Percentiles rank a stretch among this genome's conserved stretches.
Evolutionary conservation across 2,329 filamentous ascomycete species (phyloP).

Genomic region (Cryphonectria parasitica): DNA sequence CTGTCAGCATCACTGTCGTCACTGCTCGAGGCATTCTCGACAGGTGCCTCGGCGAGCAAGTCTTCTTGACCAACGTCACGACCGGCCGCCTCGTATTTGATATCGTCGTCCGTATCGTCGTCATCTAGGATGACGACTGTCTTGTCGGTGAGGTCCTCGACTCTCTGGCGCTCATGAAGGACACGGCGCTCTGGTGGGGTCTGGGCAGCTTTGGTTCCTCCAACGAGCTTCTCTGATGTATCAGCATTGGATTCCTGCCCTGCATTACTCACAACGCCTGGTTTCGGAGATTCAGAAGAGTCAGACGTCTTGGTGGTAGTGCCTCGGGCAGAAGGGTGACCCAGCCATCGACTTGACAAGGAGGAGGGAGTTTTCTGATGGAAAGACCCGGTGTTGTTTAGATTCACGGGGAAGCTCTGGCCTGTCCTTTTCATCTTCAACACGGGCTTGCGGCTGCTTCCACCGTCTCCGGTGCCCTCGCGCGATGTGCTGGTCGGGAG

Average conservation of each 20-base stretch:
- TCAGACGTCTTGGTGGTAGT: not conserved
- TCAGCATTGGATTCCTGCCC: not conserved
- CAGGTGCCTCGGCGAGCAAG: not conserved
- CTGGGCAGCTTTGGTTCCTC: not conserved
- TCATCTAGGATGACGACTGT: not conserved
- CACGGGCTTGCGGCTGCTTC: slow-evolving; percentile 12
- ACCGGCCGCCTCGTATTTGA: slow-evolving; percentile 24
- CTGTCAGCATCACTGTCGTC: slow-evolving; percentile 8
- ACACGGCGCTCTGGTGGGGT: too few relatives aligned
- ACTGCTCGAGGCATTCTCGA: slow-evolving; percentile 16
- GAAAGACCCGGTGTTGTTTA: not conserved
- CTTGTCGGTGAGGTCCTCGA: not conserved
- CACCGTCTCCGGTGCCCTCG: not conserved
- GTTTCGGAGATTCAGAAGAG: not conserved
- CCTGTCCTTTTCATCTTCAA: slow-evolving; percentile 29
- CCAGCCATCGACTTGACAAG: slow-evolving; percentile 6
- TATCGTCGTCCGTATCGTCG: slow-evolving; percentile 17
- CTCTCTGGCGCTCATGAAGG: not conserved
- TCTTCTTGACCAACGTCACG: not conserved
- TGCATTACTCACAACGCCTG: not conserved
- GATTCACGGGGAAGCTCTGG: slow-evolving; percentile 22
- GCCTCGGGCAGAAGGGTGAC: not conserved
- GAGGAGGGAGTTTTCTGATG: slow-evolving; percentile 17
- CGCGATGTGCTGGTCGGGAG: not conserved
- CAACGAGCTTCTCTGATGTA: not conserved